phyloP scores from a whole-genome alignment of 805 yeast genomes.

The Schizosaccharomyces osmophilus region DNA sequence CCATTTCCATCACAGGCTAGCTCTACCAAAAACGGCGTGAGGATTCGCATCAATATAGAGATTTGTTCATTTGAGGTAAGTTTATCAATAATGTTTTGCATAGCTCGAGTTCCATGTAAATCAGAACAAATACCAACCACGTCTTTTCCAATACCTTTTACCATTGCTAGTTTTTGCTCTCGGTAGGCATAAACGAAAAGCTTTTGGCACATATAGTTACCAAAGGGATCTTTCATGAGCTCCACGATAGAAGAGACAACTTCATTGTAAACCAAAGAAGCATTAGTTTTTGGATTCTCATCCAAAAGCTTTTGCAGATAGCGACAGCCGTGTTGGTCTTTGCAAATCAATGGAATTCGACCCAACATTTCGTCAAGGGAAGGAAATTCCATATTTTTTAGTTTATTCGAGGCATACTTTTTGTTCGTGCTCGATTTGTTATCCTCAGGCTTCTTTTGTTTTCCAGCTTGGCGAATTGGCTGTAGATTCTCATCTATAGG shows the following conservation, averaged over 20 bases:
- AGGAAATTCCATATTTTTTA: background rate
- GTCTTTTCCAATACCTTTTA: conserved; percentile 46
- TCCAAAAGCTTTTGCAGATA: conserved; percentile 74
- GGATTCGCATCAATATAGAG: conserved; percentile 30
- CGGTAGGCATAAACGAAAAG: conserved; percentile 49
- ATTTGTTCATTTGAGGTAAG: conserved; percentile 49
- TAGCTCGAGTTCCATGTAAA: conserved; percentile 89
- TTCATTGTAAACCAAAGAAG: conserved; percentile 46
- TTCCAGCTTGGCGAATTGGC: too few relatives aligned
- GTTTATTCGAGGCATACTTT: too few relatives aligned
- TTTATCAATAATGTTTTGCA: conserved; percentile 78
- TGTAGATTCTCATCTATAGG: too few relatives aligned
- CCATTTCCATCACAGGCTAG: conserved; percentile 81
- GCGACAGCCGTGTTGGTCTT: conserved; percentile 91
- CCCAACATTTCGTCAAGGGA: conserved; percentile 21
- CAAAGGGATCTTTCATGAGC: conserved; percentile 80
- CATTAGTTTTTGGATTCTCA: conserved; percentile 14
- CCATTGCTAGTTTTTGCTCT: conserved; percentile 45
- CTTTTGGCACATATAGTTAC: conserved; percentile 86
- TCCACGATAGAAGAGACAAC: conserved; percentile 56
- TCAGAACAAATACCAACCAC: conserved; percentile 64
- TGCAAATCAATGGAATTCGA: conserved; percentile 61
- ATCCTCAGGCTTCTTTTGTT: too few relatives aligned
- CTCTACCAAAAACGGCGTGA: conserved; percentile 48
- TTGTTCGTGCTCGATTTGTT: too few relatives aligned